Base-by-base conservation (phyloP, 768 basidiomycete genomes). In the Macrolepiota albuminosa region DNA sequence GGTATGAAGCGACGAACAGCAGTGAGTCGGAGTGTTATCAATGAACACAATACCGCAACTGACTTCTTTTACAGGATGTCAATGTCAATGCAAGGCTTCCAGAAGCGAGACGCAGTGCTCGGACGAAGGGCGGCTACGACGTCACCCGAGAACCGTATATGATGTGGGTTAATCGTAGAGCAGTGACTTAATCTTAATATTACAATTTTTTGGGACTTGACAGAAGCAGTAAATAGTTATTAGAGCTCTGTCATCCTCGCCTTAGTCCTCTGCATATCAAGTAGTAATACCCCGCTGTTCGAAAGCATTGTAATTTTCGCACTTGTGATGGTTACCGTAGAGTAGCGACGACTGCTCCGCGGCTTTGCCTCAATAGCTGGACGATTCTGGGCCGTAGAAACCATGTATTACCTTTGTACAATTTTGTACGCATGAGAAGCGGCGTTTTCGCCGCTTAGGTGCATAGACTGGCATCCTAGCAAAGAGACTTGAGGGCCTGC, bases 161-260 rank as follows among this genome's bases (percentile, higher is more conserved):
- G 91, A 76, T 80, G 73, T 94, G 93, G 92, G 84, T 85, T 60
- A 94, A 94, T 69, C 88, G 88, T 65, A 81, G 86, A 70, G 89
- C 90, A 49, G 76, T 80, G 47, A 77, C 76, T 67, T 68, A 75
- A 56, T 74, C 78, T 51, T 80, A 62, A 71, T 47, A 42, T 51
- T 34, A 31, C 14, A 52, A 48, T 14, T 47, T 47, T 48, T 40
- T 39, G 54, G n/a, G 18, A 57, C 18, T 47, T 48, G 48, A 33
- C 18, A 39, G 18, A 26, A 21, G 46, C 16, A 49, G 37, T 45
- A 36, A 42, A 34, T 46, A 56, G 36, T 46, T 21, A 33, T 58
- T 54, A 54, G 57, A 45, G 45, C 36, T 16, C 43, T 59, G 6
- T 54, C 29, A 33, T 43, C n/a, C 16, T 43, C 54, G 13, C n/a